phyloP scores from a whole-genome alignment of 192 early-diverging fungal species.

The Coemansia sp. region DNA sequence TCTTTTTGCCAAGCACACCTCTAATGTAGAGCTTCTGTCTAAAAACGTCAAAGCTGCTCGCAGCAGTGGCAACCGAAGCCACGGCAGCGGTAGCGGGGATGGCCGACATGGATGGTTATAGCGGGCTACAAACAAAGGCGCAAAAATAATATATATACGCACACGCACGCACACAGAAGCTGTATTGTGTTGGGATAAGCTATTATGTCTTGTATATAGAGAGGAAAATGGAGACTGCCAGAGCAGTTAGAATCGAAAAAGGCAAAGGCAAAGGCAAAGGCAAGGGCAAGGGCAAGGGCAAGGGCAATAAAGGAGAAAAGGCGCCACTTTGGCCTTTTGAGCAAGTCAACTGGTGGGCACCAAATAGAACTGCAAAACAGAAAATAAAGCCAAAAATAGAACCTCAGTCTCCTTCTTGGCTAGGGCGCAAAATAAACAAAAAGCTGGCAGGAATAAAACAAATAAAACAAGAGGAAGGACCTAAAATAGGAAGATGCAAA shows the following conservation, averaged over 20 bases:
- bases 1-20: constrained; percentile 71
- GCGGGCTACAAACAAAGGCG: constrained; percentile 7
- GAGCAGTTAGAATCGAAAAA: too few relatives aligned
- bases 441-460: neutral
- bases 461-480: neutral
- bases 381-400: neutral
- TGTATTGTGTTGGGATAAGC: too few relatives aligned
- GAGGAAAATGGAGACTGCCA: too few relatives aligned
- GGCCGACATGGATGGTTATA: constrained; percentile 18
- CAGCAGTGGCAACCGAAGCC: constrained; percentile 37
- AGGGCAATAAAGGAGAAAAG: neutral
- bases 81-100: constrained; percentile 20
- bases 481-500: neutral
- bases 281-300: too few relatives aligned
- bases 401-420: neutral
- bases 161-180: too few relatives aligned
- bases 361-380: constrained; percentile 1
- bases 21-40: constrained; percentile 66
- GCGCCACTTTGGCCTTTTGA: constrained; percentile 1
- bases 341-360: neutral
- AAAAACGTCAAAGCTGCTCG: constrained; percentile 61
- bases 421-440: neutral
- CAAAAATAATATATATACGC: too few relatives aligned
- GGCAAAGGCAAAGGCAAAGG: too few relatives aligned
- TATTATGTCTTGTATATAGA: too few relatives aligned